Evolutionary conservation across 2,329 filamentous ascomycete genomes (phyloP).

Genomic region (Aspergillus sp.): DNA sequence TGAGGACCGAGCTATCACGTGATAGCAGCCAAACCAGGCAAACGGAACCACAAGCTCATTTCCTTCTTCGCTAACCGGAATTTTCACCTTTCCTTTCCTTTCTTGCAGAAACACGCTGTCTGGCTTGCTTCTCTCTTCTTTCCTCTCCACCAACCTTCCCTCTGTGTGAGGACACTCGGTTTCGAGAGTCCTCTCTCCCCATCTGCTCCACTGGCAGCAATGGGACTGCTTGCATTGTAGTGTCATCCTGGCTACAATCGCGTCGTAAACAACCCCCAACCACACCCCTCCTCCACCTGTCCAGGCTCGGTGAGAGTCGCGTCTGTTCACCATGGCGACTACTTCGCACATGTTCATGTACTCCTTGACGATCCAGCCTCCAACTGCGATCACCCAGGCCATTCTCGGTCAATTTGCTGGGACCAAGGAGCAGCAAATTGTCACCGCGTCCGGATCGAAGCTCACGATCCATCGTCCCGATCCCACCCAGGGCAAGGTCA

Average conservation of each 20-base stretch:
- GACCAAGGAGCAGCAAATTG: slow-evolving; percentile 96
- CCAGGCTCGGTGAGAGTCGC: slow-evolving; percentile 23
- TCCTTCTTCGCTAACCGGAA: slow-evolving; percentile 29
- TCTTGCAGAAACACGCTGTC: slow-evolving; percentile 11
- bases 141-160: slow-evolving; percentile 6
- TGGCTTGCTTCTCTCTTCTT: slow-evolving; percentile 12
- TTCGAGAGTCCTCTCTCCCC: slow-evolving; percentile 29
- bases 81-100: slow-evolving; percentile 29
- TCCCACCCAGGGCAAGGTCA: slow-evolving; percentile 79
- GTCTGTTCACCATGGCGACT: slow-evolving; percentile 74
- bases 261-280: slow-evolving; percentile 22
- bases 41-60: slow-evolving; percentile 25
- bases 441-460: slow-evolving; percentile 87
- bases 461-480: slow-evolving; percentile 86
- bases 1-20: slow-evolving; percentile 20
- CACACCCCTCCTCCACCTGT: background rate
- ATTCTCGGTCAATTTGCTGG: slow-evolving; percentile 94
- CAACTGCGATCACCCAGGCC: slow-evolving; percentile 84
- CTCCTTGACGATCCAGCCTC: slow-evolving; percentile 90
- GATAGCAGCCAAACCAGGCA: slow-evolving; percentile 18
- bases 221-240: slow-evolving; percentile 38
- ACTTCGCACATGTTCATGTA: slow-evolving; percentile 99
- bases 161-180: slow-evolving; percentile 25
- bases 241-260: slow-evolving; percentile 31
- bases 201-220: slow-evolving; percentile 31